Percentiles rank a stretch among this genome's conserved stretches.
Conservation (phyloP, 495 filamentous ascomycete genomes). For the Tetracladium marchalianum region DNA sequence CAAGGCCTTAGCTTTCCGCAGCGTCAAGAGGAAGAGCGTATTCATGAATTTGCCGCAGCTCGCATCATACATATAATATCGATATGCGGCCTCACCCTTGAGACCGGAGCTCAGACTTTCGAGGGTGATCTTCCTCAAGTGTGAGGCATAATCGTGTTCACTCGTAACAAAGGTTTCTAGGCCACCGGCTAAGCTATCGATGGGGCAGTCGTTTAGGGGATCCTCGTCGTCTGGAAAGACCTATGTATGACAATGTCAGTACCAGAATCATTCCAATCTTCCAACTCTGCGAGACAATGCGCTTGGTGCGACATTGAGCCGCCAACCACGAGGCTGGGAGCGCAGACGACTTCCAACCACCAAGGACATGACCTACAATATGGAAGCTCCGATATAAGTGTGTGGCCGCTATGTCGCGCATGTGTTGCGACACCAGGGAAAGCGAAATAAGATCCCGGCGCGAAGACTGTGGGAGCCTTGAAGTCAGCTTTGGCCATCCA, state of each 20-base stretch:
- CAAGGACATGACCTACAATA: slow-evolving; percentile 22
- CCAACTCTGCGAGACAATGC: too few relatives aligned
- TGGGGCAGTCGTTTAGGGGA: slow-evolving; percentile 29
- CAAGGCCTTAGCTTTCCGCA: slow-evolving; percentile 41
- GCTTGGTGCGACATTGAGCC: too few relatives aligned
- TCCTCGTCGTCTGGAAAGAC: slow-evolving; percentile 46
- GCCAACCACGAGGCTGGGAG: too few relatives aligned
- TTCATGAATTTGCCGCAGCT: slow-evolving; percentile 54
- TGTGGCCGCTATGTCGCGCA: slow-evolving; percentile 42
- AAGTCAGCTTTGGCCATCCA: not conserved
- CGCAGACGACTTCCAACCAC: too few relatives aligned
- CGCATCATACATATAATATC: slow-evolving; percentile 32
- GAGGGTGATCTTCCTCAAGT: slow-evolving; percentile 39
- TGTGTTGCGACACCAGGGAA: slow-evolving; percentile 43
- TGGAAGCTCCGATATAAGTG: slow-evolving; percentile 48
- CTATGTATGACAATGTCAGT: too few relatives aligned
- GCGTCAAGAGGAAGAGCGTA: slow-evolving; percentile 43
- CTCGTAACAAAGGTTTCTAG: slow-evolving; percentile 50
- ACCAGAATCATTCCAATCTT: too few relatives aligned
- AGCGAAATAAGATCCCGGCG: slow-evolving; percentile 40
- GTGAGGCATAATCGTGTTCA: slow-evolving; percentile 48
- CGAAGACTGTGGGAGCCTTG: slow-evolving; percentile 21
- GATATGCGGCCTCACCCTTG: slow-evolving; percentile 35
- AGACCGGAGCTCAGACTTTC: slow-evolving; percentile 35
- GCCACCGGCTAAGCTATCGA: slow-evolving; percentile 42